Base-by-base conservation (phyloP, 108 stramenopile genomes). In the Nitzschia sp. region DNA sequence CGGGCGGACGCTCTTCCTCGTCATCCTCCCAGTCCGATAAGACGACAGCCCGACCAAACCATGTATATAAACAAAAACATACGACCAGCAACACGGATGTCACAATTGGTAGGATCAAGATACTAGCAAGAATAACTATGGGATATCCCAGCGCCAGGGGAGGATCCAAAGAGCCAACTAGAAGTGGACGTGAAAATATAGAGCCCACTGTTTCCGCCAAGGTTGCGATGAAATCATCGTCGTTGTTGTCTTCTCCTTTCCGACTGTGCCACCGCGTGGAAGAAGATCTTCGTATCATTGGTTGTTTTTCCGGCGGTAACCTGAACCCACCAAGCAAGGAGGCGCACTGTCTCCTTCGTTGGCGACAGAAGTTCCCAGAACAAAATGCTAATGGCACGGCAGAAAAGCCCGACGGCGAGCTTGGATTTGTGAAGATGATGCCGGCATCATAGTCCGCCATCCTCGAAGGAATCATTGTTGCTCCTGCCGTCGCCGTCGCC, bases 71-170 rank as follows among this genome's bases (percentile, higher is more conserved):
- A 9, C 17, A 22, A 63, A 63, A 63, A 3, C 33, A 46, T 4
- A 19, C 45, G 9, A 63, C 6, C 4, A 63, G 29, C 11, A 63
- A 26, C 3, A 28, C 23, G 2, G 46, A 33, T 21, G 23, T 63
- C 2, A 45, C 4, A 19, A 29, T 3, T 26, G 63, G 45, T 15
- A 63, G 29, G 17, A 46, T 21, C 9, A 22, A 19, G 16, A 48
- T 13, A 17, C 45, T 47, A 2, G 27, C 45, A 4, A 47, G 16
- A 9, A 63, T 17, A 15, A 48, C 17, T 3, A 48, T 30, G 16
- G 63, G 63, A 47, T 63, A 63, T 29, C 63, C 63, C 17, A 46
- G 16, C 5, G 63, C 63, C 45, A 63, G 16, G 13, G n/a, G 34
- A 15, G 63, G 63, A 63, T 29, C 25, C 34, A 46, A 16, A 41